These are phyloP conservation scores for Leptographium procerum DNA, from an alignment of 2,329 filamentous ascomycete genomes.

Conservation along the genomic window DNA sequence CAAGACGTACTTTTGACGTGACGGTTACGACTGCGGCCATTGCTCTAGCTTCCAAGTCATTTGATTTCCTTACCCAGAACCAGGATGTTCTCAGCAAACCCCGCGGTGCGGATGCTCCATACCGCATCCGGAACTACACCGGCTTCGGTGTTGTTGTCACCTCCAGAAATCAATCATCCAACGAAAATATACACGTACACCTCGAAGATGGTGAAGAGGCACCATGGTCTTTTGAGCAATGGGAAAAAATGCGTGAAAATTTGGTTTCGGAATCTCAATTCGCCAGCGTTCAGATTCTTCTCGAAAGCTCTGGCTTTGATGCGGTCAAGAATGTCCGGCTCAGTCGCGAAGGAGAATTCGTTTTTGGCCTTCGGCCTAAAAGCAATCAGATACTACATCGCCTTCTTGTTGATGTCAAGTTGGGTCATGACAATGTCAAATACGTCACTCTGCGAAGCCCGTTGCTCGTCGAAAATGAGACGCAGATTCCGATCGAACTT, in stretches of 20 bases:
- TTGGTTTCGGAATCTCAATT: constrained; percentile 74
- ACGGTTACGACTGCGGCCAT: constrained; percentile 91
- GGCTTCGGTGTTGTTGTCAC: constrained; percentile 83
- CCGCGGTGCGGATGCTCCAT: constrained; percentile 80
- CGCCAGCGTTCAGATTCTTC: constrained; percentile 61
- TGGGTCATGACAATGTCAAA: constrained; percentile 94
- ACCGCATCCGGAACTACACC: constrained; percentile 88
- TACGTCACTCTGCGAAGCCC: constrained; percentile 93
- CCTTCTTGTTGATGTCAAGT: constrained; percentile 78
- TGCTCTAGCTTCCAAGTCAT: constrained; percentile 82
- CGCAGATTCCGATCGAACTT: constrained; percentile 88
- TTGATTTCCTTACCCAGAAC: constrained; percentile 76
- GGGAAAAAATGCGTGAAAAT: constrained; percentile 90
- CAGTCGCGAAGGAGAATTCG: constrained; percentile 83
- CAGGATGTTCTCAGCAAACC: constrained; percentile 92
- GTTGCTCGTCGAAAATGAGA: constrained; percentile 86
- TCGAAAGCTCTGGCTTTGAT: constrained; percentile 93
- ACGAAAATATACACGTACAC: constrained; percentile 63
- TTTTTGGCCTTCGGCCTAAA: constrained; percentile 83
- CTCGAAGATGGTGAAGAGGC: constrained; percentile 81
- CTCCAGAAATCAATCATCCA: constrained; percentile 55
- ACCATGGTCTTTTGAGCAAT: constrained; percentile 95
- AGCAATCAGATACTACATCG: constrained; percentile 78
- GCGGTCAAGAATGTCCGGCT: constrained; percentile 77
- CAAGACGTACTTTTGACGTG: constrained; percentile 81